Conservation (phyloP, 805 yeast genomes). For the Teunomyces panamensis region DNA sequence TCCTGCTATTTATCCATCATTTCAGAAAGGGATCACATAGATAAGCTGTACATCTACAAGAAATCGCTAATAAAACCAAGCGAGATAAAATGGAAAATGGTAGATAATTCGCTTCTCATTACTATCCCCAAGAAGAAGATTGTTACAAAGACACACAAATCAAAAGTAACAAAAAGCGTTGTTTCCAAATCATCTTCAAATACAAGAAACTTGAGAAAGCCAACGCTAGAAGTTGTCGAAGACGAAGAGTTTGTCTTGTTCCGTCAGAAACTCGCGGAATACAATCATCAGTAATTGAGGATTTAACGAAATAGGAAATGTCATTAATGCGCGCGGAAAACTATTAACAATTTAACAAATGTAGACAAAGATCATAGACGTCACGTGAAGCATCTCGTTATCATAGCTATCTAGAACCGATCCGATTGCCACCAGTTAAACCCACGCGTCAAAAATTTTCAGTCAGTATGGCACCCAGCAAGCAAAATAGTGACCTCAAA, state of each 20-base stretch:
- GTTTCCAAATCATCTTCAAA: not conserved
- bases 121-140: conserved; percentile 4
- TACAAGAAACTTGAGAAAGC: conserved; percentile 7
- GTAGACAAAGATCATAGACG: not conserved
- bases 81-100: not conserved
- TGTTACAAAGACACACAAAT: not conserved
- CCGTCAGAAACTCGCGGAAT: conserved; percentile 16
- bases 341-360: not conserved
- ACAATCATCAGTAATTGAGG: not conserved
- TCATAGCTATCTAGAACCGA: not conserved
- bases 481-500: not conserved
- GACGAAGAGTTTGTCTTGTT: conserved; percentile 27
- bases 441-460: not conserved
- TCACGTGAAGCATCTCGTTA: conserved; percentile 1
- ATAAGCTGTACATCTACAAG: not conserved
- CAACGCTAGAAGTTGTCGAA: conserved; percentile 27
- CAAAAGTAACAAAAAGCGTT: not conserved
- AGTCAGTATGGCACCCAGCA: not conserved
- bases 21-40: not conserved
- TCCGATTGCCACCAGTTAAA: not conserved
- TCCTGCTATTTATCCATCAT: not conserved
- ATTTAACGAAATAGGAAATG: not conserved
- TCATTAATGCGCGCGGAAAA: not conserved
- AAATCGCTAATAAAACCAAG: not conserved
- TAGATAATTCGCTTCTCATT: not conserved